These are phyloP conservation scores for Globisporangium mamillatum DNA, from an alignment of 352 stramenopile species.

Conservation along the genomic window DNA sequence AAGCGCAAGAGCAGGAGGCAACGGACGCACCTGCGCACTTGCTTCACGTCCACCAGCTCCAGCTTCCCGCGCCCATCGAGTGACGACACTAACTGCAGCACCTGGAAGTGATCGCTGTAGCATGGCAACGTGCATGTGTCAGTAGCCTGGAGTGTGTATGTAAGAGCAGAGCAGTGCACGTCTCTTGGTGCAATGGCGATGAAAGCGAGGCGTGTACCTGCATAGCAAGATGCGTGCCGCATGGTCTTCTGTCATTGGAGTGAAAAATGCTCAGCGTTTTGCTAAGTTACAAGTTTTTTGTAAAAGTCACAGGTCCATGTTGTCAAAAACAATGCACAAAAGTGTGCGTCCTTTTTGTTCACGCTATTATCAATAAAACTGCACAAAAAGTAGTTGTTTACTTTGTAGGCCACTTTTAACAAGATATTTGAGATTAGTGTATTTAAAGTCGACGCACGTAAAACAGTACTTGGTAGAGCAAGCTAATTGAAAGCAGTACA, in stretches of 20 bases:
- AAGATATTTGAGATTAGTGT: too few species aligned
- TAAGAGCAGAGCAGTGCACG: background rate
- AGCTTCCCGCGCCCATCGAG: background rate
- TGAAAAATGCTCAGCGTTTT: too few species aligned
- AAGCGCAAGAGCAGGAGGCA: background rate
- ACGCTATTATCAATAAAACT: too few species aligned
- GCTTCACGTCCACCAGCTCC: constrained; percentile 21
- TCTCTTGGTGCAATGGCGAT: background rate
- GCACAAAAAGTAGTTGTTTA: too few species aligned
- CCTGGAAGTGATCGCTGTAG: constrained; percentile 36
- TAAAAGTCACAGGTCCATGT: too few species aligned
- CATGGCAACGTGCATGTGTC: background rate
- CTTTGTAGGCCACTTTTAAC: too few species aligned
- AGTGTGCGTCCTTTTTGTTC: too few species aligned
- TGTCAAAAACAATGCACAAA: too few species aligned
- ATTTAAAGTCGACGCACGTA: too few species aligned
- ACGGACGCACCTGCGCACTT: constrained; percentile 31
- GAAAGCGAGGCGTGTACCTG: background rate
- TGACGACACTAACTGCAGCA: constrained; percentile 29
- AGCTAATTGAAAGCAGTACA: too few species aligned
- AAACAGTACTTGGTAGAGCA: too few species aligned
- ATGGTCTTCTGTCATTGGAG: background rate
- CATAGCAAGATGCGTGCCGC: constrained; percentile 16
- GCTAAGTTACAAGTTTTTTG: too few species aligned
- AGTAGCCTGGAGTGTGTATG: background rate